Percentiles rank a stretch among this genome's conserved stretches.
Conservation (phyloP, 1,284 basidiomycete genomes). For the Rhodotorula sp. region DNA sequence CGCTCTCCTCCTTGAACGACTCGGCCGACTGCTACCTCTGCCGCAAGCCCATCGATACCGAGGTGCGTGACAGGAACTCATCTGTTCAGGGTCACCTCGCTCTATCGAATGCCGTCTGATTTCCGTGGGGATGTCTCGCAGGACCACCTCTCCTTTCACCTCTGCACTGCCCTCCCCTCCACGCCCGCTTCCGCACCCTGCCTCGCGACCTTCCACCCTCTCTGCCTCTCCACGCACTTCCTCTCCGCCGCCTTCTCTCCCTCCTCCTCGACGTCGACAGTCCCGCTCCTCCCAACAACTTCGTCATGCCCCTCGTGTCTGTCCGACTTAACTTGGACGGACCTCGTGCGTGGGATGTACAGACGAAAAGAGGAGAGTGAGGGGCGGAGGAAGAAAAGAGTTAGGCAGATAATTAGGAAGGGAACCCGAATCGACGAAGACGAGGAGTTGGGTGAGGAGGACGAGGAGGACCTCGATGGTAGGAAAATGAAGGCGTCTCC, state of each 20-base stretch:
- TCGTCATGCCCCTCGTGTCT: conserved; percentile 62
- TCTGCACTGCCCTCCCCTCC: conserved; percentile 53
- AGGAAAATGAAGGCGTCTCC: conserved; percentile 32
- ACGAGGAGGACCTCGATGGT: conserved; percentile 10
- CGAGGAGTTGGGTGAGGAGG: background rate
- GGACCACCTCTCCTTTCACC: conserved; percentile 59
- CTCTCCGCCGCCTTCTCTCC: conserved; percentile 44
- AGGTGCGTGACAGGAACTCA: conserved; percentile 51
- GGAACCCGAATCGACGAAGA: background rate
- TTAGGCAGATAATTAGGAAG: conserved; percentile 9
- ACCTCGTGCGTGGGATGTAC: conserved; percentile 67
- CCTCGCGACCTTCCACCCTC: conserved; percentile 62
- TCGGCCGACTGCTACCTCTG: conserved; percentile 60
- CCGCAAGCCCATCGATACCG: conserved; percentile 51
- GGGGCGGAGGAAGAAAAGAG: conserved; percentile 33
- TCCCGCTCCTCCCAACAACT: conserved; percentile 60
- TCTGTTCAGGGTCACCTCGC: conserved; percentile 10
- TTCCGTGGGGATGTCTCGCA: conserved; percentile 42
- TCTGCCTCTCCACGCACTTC: conserved; percentile 65
- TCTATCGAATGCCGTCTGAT: background rate
- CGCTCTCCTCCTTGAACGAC: conserved; percentile 41
- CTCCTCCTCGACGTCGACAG: background rate
- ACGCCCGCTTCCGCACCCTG: conserved; percentile 50
- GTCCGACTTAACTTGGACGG: conserved; percentile 65
- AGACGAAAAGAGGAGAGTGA: conserved; percentile 54